Evolutionary conservation across 2,329 filamentous ascomycete species (phyloP), one percentile per base, ranked within the genome.

Genomic region (Coleophoma crateriformis): DNA sequence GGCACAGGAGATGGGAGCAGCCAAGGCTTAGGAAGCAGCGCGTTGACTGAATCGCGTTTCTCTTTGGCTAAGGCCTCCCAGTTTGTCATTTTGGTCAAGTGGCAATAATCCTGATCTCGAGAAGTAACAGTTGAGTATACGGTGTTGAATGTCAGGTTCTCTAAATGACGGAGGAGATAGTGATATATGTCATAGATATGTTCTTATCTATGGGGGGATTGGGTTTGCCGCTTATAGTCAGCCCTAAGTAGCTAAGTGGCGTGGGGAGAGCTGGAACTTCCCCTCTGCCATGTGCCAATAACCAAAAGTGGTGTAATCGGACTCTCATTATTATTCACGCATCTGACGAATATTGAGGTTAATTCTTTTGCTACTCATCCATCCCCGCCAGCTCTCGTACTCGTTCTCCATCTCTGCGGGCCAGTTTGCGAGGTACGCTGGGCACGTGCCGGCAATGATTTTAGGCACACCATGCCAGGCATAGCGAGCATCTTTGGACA

Each of bases 381-480:
- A 97, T 2, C 88, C 88, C 57, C 75, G 79, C 89, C 90, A 96
- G 38, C 74, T 73, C 46, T 81, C 74, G 20, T 56, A 45, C 62
- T 71, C 39, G 70, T 66, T 3, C 73, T 74, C 0, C 27, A 50
- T 11, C 33, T 51, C 51, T 10, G 67, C 73, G 8, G 91, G 91
- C 91, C 91, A 97, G 39, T 85, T 72, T 50, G 74, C 70, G 45
- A 97, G 67, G 67, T 84, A 87, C 0, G 71, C 71, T 0, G 92
- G 92, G 67, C 91, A 97, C 0, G 89, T 95, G 1, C 72, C 80
- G 43, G 82, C 78, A 34, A 96, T 63, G 12, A 97, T 85, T 65
- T 91, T 94, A 6, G 94, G 91, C 12, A 97, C 90, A 12, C 88
- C 91, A 70, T 97, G 94, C 92, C 92, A 97, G 2, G 92, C 91